Evolutionary conservation across 306 rosid genomes (phyloP).

Genomic region (Astragalus membranaceus): DNA sequence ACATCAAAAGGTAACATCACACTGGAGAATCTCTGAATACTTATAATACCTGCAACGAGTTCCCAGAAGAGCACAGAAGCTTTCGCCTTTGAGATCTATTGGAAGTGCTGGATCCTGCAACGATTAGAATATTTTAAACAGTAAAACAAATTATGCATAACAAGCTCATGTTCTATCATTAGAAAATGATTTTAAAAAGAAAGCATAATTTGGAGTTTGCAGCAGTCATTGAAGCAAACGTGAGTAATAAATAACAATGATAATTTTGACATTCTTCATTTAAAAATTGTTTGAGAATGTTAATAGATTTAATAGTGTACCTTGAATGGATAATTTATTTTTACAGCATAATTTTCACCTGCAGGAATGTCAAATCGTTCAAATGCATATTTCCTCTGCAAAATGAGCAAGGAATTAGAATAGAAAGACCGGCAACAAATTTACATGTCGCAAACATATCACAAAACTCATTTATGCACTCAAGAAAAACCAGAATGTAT

Average conservation of each 20-base stretch:
- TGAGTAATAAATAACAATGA: too few species aligned
- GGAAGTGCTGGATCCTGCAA: slow-evolving; percentile 75
- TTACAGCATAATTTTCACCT: too few species aligned
- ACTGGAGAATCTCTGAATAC: too few species aligned
- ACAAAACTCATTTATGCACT: not conserved
- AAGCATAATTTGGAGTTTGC: not conserved
- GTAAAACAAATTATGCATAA: not conserved
- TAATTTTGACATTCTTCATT: too few species aligned
- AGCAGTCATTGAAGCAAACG: not conserved
- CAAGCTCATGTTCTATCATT: not conserved
- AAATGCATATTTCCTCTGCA: too few species aligned
- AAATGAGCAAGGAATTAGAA: slow-evolving; percentile 15
- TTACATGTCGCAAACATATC: not conserved
- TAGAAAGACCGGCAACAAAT: not conserved
- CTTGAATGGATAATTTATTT: too few species aligned
- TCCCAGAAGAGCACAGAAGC: slow-evolving; percentile 65
- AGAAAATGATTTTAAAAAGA: not conserved
- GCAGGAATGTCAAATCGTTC: too few species aligned
- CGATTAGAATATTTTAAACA: not conserved
- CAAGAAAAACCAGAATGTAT: not conserved
- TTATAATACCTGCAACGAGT: too few species aligned
- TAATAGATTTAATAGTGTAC: too few species aligned
- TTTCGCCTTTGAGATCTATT: slow-evolving; percentile 68
- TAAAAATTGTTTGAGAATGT: too few species aligned
- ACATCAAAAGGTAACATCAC: too few species aligned